Percentiles rank a stretch among this genome's conserved stretches.
phyloP scores from a whole-genome alignment of 2,329 filamentous ascomycete genomes.

The Sarocladiaceae sp. region DNA sequence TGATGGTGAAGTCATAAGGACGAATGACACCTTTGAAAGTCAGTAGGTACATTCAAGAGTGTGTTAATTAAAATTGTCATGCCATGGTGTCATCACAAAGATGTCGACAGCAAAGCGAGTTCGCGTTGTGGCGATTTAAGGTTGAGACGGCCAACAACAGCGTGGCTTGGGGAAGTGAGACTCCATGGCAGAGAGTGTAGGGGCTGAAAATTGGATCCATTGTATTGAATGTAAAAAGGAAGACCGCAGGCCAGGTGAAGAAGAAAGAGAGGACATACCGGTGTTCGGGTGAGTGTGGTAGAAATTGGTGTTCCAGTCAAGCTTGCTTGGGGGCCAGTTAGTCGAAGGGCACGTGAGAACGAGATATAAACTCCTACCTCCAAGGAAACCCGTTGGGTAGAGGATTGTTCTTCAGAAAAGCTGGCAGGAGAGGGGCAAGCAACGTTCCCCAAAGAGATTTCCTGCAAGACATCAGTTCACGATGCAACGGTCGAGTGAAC shows the following conservation, averaged over 20 bases:
- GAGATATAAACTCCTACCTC: slow-evolving; percentile 21
- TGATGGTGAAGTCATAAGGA: slow-evolving; percentile 48
- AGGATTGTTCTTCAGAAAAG: slow-evolving; percentile 43
- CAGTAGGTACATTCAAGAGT: no score
- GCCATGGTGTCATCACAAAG: no score
- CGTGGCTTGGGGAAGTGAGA: no score
- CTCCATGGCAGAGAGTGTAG: no score
- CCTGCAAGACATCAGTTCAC: slow-evolving; percentile 15
- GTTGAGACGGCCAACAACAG: not conserved
- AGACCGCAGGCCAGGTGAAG: not conserved
- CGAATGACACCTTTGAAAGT: slow-evolving; percentile 34
- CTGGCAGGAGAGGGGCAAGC: slow-evolving; percentile 29
- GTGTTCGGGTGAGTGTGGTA: slow-evolving; percentile 43
- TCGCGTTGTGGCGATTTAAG: not conserved
- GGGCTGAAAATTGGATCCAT: no score
- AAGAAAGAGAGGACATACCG: slow-evolving; percentile 20
- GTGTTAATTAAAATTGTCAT: no score
- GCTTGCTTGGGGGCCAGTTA: no score
- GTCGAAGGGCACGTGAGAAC: not conserved
- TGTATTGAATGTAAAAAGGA: no score
- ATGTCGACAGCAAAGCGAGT: not conserved
- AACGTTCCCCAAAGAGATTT: slow-evolving; percentile 35
- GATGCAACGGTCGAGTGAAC: not conserved
- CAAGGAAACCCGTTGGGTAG: slow-evolving; percentile 45
- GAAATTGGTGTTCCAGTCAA: slow-evolving; percentile 41